Evolutionary conservation across 305 asterid genomes (phyloP), one percentile per base, ranked within the genome.

Genomic region (Solanum hybrid): DNA sequence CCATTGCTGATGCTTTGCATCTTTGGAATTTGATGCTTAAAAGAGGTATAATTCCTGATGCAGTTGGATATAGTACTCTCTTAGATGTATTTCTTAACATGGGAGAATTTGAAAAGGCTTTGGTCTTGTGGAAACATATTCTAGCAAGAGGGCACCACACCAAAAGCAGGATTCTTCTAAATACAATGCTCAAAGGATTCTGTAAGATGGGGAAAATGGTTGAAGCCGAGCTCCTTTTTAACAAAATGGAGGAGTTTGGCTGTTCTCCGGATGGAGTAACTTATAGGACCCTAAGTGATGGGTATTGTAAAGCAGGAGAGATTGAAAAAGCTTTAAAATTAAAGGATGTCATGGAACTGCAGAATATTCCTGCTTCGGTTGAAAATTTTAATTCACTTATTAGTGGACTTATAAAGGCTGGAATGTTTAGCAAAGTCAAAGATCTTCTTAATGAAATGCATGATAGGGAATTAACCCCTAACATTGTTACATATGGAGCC

Each of bases 321-420:
- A 85, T 94, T 86, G 90, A 93, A 90, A 93, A 90, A 88, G 97
- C 95, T 87, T 92, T 94, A 24, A 91, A 91, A 87, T 90, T 93
- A 73, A 96, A 93, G 93, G 90, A 60, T 86, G 79, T 88, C 79
- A 92, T 95, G 97, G 98, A 96, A 89, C 89, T 82, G 86, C 93
- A 91, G 89, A 93, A 91, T 72, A 88, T 92, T 77, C 91, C 95
- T 60, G 93, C 94, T 91, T 93, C 98, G 72, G 90, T 95, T 89
- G 98, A 96, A 90, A 89, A 93, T 95, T 96, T 94, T 91, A 97
- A 97, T 91, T 96, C 96, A 10, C 94, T 97, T 80, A 92, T 96
- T 89, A 92, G 86, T 87, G 99, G 98, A 89, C 92, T 94, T 77
- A 95, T 96, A 82, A 94, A 90, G 93, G 96, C 94, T 36, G 92